Percentiles rank a stretch among this genome's conserved stretches.
These are phyloP conservation scores for Rhizopogon vesiculosus DNA, from an alignment of 768 basidiomycete genomes.

Conservation along the genomic window DNA sequence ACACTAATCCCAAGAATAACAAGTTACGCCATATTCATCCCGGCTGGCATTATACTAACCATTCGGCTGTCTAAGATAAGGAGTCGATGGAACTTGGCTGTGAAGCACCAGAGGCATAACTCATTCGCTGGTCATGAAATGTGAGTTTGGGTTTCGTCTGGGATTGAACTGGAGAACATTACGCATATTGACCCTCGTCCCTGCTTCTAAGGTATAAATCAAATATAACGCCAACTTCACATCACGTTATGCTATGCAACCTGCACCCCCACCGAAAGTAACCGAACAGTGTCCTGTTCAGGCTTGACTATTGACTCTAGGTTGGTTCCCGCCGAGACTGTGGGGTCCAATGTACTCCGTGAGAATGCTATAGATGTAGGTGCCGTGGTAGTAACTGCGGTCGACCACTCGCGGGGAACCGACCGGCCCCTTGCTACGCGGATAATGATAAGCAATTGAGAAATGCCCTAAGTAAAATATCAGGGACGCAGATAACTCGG, in stretches of 20 bases:
- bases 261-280: neutral
- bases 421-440: constrained; percentile 29
- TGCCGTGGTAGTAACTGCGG: neutral
- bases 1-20: no score
- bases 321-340: neutral
- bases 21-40: no score
- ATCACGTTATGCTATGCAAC: neutral
- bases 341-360: neutral
- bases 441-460: constrained; percentile 31
- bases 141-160: no score
- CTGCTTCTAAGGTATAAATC: neutral
- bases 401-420: constrained; percentile 2
- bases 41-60: no score
- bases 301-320: neutral
- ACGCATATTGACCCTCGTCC: neutral
- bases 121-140: no score
- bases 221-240: neutral
- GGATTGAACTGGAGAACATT: no score
- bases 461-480: constrained; percentile 25
- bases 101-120: no score
- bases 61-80: no score
- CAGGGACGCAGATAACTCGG: neutral
- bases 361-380: neutral
- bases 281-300: neutral
- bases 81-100: no score